Percentiles rank a stretch among this genome's conserved stretches.
Evolutionary conservation across 768 basidiomycete species (phyloP).

Genomic region (Amanita rubescens): DNA sequence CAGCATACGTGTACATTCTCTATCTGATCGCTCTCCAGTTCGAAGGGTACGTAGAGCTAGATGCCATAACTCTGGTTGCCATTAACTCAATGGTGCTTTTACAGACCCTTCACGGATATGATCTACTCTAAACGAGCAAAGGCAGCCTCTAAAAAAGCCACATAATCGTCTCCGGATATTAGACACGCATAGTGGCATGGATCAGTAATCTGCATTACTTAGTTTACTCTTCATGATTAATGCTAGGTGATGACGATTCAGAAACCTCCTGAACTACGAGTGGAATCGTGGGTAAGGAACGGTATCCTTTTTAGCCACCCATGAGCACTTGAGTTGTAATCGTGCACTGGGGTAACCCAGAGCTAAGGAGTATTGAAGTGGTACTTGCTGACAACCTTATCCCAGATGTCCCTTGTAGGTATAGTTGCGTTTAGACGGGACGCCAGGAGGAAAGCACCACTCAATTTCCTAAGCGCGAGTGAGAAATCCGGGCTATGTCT

Average conservation of each 20-base stretch:
- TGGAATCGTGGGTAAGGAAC: too few relatives aligned
- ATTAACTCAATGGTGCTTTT: not conserved
- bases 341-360: too few relatives aligned
- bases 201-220: not conserved
- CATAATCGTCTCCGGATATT: slow-evolving; percentile 6
- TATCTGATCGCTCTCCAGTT: slow-evolving; percentile 80
- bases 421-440: slow-evolving; percentile 67
- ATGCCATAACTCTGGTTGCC: not conserved
- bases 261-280: not conserved
- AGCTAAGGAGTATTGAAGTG: slow-evolving; percentile 16
- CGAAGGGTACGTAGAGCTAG: slow-evolving; percentile 65
- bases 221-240: not conserved
- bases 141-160: slow-evolving; percentile 19
- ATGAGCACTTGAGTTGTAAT: too few relatives aligned
- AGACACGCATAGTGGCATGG: not conserved
- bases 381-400: slow-evolving; percentile 47
- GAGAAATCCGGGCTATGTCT: not conserved
- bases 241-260: not conserved
- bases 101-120: slow-evolving; percentile 74
- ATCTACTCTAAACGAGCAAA: slow-evolving; percentile 60
- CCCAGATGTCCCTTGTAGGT: slow-evolving; percentile 72
- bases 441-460: slow-evolving; percentile 75
- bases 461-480: slow-evolving; percentile 52
- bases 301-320: too few relatives aligned
- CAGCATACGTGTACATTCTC: slow-evolving; percentile 73